Percentiles rank a stretch among this genome's conserved stretches.
phyloP scores from a whole-genome alignment of 768 basidiomycete species.

The Tylopilus sp. region DNA sequence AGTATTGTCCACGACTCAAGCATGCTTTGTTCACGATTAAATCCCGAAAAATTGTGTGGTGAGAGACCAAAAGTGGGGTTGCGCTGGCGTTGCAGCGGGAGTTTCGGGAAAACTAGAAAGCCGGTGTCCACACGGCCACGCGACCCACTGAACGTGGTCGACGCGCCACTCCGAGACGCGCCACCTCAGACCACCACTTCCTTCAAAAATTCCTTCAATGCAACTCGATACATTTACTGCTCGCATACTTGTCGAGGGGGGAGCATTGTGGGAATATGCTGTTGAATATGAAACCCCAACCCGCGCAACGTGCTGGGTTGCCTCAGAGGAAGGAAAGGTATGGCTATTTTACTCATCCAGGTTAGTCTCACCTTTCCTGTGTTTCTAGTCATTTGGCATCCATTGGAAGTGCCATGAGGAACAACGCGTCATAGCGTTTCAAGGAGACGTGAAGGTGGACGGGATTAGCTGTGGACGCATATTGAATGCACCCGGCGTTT shows the following conservation, averaged over 20 bases:
- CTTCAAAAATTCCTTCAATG: background rate
- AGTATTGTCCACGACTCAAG: too few species aligned
- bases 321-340: conserved; percentile 23
- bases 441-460: conserved; percentile 7
- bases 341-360: background rate
- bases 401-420: conserved; percentile 12
- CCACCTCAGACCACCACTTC: too few species aligned
- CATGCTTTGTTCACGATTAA: too few species aligned
- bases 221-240: conserved; percentile 9
- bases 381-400: background rate
- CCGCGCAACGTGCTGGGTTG: conserved; percentile 19
- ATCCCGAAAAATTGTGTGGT: too few species aligned
- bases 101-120: too few species aligned
- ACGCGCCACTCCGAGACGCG: too few species aligned
- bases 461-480: background rate
- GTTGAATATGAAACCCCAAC: conserved; percentile 6
- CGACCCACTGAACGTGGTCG: too few species aligned
- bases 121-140: too few species aligned
- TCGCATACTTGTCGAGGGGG: conserved; percentile 8
- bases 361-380: background rate
- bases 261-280: conserved; percentile 13
- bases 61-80: too few species aligned
- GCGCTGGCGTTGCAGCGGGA: too few species aligned
- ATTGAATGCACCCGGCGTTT: background rate
- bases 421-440: background rate